phyloP scores from a whole-genome alignment of 2,329 filamentous ascomycete species.

The Diplodia seriata region DNA sequence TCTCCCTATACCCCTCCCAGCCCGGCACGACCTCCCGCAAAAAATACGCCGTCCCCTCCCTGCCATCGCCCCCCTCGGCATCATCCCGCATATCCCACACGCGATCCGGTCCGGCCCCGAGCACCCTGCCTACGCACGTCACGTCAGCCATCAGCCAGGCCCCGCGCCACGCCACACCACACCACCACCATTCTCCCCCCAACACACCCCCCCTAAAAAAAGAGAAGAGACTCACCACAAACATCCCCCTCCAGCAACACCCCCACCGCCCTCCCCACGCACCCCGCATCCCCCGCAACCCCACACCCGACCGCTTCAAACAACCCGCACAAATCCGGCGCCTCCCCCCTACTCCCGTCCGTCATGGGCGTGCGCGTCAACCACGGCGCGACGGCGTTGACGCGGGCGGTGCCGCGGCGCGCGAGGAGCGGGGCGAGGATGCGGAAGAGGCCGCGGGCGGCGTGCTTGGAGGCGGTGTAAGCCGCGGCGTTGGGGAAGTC shows the following conservation, averaged over 20 bases:
- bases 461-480: constrained; percentile 43
- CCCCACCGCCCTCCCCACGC: not conserved
- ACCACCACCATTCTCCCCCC: not conserved
- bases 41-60: constrained; percentile 9
- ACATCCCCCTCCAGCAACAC: not conserved
- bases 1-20: not conserved
- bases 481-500: constrained; percentile 38
- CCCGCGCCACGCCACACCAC: not conserved
- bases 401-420: constrained; percentile 29
- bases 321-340: constrained; percentile 3
- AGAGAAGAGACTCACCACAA: constrained; percentile 1
- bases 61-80: not conserved
- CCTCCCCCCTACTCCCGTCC: not conserved
- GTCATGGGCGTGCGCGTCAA: constrained; percentile 39
- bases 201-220: not conserved
- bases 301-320: constrained; percentile 6
- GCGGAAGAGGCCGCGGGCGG: constrained; percentile 42
- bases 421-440: constrained; percentile 36
- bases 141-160: no score
- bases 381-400: constrained; percentile 44
- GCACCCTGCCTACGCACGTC: not conserved
- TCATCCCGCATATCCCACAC: constrained; percentile 14
- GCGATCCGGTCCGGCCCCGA: constrained; percentile 1
- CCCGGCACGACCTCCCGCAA: constrained; percentile 3
- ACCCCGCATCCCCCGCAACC: not conserved